Evolutionary conservation across 495 filamentous ascomycete genomes (phyloP).

Genomic region (Chaetomium tenue): DNA sequence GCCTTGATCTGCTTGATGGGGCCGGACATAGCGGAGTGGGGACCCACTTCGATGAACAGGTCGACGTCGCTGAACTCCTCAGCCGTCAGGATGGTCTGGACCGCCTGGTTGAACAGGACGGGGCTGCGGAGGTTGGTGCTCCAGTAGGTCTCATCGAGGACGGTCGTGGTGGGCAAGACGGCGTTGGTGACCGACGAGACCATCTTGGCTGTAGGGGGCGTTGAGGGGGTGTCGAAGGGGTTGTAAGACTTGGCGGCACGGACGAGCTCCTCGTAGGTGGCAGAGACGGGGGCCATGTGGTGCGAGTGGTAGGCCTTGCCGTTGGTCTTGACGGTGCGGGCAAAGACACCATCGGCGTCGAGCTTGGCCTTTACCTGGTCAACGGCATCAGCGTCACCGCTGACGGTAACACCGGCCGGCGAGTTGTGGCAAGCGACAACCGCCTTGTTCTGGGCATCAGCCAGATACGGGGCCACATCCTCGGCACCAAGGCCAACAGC

Average conservation of each 20-base stretch:
- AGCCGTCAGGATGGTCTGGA: constrained; percentile 22
- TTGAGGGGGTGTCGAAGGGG: no score
- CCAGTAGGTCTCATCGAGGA: constrained; percentile 42
- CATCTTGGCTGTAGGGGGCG: constrained; percentile 3
- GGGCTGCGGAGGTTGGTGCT: constrained; percentile 47
- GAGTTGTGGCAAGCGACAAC: constrained; percentile 46
- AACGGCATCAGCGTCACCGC: constrained; percentile 38
- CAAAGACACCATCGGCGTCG: constrained; percentile 37
- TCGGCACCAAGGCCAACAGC: constrained; percentile 37
- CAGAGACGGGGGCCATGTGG: constrained; percentile 44
- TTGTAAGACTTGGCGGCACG: not conserved
- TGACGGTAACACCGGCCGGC: constrained; percentile 40
- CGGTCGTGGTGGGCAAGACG: constrained; percentile 25
- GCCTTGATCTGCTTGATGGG: constrained; percentile 48
- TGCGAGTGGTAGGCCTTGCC: constrained; percentile 52
- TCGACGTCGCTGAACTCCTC: not conserved
- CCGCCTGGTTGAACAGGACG: constrained; percentile 47
- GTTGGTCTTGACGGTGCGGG: constrained; percentile 41
- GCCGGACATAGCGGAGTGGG: constrained; percentile 53
- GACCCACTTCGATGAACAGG: constrained; percentile 52
- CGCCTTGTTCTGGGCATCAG: constrained; percentile 25
- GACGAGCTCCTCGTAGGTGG: constrained; percentile 38
- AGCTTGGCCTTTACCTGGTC: constrained; percentile 33
- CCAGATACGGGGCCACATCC: constrained; percentile 16
- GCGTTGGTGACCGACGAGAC: constrained; percentile 30